A percentile compares a stretch with the other conserved stretches of the same genome.
phyloP scores from a whole-genome alignment of 1,284 basidiomycete genomes.

The Earliella scabrosa region DNA sequence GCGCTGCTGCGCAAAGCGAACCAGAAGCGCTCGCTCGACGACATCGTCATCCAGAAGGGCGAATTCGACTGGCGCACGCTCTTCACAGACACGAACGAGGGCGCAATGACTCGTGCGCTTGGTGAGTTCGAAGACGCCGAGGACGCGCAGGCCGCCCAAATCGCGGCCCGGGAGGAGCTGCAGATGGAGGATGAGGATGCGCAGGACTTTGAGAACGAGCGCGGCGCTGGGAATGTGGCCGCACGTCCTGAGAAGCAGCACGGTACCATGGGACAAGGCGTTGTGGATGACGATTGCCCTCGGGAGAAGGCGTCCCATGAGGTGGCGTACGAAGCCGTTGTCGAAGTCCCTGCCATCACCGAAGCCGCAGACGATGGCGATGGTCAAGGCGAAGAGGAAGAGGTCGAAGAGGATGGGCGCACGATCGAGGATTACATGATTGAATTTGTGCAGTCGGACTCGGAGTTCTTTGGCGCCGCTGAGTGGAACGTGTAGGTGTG shows the following conservation, averaged over 20 bases:
- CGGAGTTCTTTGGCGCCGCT: conserved; percentile 66
- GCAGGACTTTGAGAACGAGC: conserved; percentile 69
- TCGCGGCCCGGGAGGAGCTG: conserved; percentile 79
- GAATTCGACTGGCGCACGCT: conserved; percentile 95
- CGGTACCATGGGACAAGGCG: too few relatives aligned
- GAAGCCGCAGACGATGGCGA: conserved; percentile 36
- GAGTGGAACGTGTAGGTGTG: conserved; percentile 62
- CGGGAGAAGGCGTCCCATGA: too few relatives aligned
- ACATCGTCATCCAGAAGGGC: conserved; percentile 92
- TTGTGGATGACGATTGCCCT: too few relatives aligned
- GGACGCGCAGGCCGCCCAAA: conserved; percentile 79
- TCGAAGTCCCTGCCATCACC: not conserved
- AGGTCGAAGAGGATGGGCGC: conserved; percentile 63
- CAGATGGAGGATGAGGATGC: conserved; percentile 77
- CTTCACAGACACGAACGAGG: conserved; percentile 54
- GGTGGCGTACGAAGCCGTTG: too few relatives aligned
- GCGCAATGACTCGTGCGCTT: conserved; percentile 67
- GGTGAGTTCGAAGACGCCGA: conserved; percentile 90
- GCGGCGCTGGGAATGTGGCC: conserved; percentile 40
- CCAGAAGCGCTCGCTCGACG: conserved; percentile 92
- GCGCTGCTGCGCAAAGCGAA: conserved; percentile 96
- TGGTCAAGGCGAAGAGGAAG: conserved; percentile 39
- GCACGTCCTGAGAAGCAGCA: too few relatives aligned
- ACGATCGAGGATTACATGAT: conserved; percentile 91
- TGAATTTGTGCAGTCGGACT: conserved; percentile 71